Evolutionary conservation across 2,329 filamentous ascomycete genomes (phyloP).

Genomic region (Rosellinia necatrix): DNA sequence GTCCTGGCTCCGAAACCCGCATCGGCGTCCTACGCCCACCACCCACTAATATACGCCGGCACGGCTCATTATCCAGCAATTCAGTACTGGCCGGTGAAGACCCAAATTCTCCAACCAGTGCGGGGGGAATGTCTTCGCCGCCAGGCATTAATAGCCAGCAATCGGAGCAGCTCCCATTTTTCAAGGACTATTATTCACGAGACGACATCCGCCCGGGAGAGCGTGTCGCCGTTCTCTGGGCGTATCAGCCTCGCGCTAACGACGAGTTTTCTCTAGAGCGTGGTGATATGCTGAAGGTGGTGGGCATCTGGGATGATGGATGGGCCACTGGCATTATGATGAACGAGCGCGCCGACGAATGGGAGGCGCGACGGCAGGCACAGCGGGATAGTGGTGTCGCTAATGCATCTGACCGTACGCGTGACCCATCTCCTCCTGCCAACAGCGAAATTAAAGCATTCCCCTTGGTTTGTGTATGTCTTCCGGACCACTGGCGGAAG

Average conservation of each 20-base stretch:
- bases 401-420: conserved; percentile 68
- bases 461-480: conserved; percentile 92
- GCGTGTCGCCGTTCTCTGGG: conserved; percentile 90
- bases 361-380: conserved; percentile 74
- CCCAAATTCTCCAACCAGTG: conserved; percentile 74
- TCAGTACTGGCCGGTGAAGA: conserved; percentile 75
- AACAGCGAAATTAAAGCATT: conserved; percentile 95
- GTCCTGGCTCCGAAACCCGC: conserved; percentile 69
- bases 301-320: conserved; percentile 98
- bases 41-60: conserved; percentile 66
- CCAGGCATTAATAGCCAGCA: conserved; percentile 84
- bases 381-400: conserved; percentile 95
- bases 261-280: conserved; percentile 94
- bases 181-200: conserved; percentile 98
- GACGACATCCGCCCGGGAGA: conserved; percentile 94
- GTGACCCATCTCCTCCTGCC: conserved; percentile 65
- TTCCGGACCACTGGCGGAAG: conserved; percentile 94
- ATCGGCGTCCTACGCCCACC: conserved; percentile 62
- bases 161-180: conserved; percentile 92
- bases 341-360: conserved; percentile 84
- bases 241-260: conserved; percentile 89
- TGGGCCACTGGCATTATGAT: conserved; percentile 94
- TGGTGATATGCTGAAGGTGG: conserved; percentile 96
- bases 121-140: conserved; percentile 79
- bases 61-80: conserved; percentile 86